Base-by-base conservation (phyloP, 108 stramenopile species). In the Nitzschia sp. region DNA sequence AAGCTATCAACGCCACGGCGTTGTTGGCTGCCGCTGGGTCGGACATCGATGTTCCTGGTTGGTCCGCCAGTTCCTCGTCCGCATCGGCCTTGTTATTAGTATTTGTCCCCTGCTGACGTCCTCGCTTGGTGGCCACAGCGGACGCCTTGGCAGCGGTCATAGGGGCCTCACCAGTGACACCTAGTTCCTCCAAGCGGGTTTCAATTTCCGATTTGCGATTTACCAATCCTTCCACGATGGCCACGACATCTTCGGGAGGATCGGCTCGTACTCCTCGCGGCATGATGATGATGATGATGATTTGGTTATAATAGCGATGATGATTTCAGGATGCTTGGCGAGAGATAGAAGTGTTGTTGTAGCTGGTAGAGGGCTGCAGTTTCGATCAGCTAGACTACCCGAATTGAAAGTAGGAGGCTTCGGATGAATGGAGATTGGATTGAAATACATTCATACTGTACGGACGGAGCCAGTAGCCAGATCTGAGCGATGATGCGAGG, bases 161-260 rank as follows among this genome's bases (percentile, higher is more conserved):
- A 41, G 33, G 16, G 32, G 36, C 9, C 2, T 16, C 60, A 1
- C 21, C 60, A 3, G 8, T 25, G 26, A 52, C 57, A 21, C 55
- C 46, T 29, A 78, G 57, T 13, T 58, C 58, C 30, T 30, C 66
- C 34, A 78, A 34, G 17, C 72, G 67, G 16, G 38, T 45, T 35
- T 57, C 59, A 34, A 79, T 63, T 22, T 45, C 45, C 5, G 26
- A 48, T 44, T 72, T 68, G 21, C 72, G 59, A 5, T 45, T 32
- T 25, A 64, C 23, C 30, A 68, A 56, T 9, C 56, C 36, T 52
- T 52, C 50, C 50, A 17, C 21, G n/a, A 17, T 52, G n/a, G 57
- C 33, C 33, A 34, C 13, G 9, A 13, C 15, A 58, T 11, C 25
- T 15, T 53, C 26, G 53, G 53, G 15, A 53, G 25, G 53, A 26